Base-by-base conservation (phyloP, 1,139 yeast genomes). In the Kurtzmaniella natalensis region DNA sequence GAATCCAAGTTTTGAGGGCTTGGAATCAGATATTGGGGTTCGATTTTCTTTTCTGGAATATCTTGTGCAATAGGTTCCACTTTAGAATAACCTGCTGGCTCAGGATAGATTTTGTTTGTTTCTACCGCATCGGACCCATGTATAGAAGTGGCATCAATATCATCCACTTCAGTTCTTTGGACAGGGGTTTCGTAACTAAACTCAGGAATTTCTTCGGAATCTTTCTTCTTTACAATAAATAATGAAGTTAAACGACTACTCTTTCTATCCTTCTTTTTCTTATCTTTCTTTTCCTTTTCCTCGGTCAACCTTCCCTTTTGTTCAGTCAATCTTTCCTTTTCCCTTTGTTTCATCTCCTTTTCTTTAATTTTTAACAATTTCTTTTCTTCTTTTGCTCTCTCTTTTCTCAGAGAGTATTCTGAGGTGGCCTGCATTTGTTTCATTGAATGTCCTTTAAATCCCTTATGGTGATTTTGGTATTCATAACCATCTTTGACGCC, bases 401-500 rank as follows among this genome's bases (percentile, higher is more conserved):
- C 66, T 36, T 61, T 63, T 15, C 62, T 42, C 19, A 19, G 25
- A 15, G n/a, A n/a, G 6, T 25, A 33, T 7, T 35, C 43, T 9
- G 29, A 10, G 2, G 44, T 43, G 8, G 34, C 33, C 5, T 34
- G 32, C 3, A 37, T 45, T 28, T 55, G 61, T 37, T 72, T 53
- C 45, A 68, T 46, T 1, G 73, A 66, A 37, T 61, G 70, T 18
- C 50, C 45, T 8, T 56, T 51, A 44, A 68, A 67, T 24, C 62
- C 67, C 32, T 49, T 53, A 41, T 64, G 70, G 38, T 67, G 73
- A 34, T 61, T 61, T 30, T 55, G 60, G 42, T 67, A 67, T 7
- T 44, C 46, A 40, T 61, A 63, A 37, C 57, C 51, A 15, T 49
- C 51, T 29, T 48, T 52, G 18, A 63, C 51, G 2, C 69, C 69